These are phyloP conservation scores for Sporothrix luriei DNA, from an alignment of 2,329 filamentous ascomycete species.

Conservation along the genomic window DNA sequence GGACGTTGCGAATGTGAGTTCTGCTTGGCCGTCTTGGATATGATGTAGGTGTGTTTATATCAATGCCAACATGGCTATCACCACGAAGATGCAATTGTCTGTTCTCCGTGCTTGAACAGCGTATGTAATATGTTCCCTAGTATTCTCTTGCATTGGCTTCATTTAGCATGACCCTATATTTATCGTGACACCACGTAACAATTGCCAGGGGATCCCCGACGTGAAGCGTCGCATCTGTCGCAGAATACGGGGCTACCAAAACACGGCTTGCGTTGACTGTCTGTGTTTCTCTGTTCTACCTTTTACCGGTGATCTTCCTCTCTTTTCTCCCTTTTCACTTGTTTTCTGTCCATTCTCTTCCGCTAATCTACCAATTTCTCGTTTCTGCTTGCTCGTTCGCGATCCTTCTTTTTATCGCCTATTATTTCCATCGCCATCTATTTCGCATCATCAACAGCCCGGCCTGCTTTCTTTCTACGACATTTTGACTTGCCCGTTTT, in stretches of 20 bases:
- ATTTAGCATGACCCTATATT: background rate
- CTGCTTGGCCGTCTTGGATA: background rate
- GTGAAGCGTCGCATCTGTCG: conserved; percentile 26
- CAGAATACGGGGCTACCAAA: conserved; percentile 15
- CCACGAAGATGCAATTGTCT: background rate
- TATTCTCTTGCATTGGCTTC: background rate
- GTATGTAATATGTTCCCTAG: no score
- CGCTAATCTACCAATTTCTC: background rate
- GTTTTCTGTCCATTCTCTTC: background rate
- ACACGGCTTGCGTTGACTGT: background rate
- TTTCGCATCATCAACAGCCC: conserved; percentile 20
- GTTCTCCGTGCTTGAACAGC: background rate
- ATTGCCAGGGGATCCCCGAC: conserved; percentile 25
- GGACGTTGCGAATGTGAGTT: background rate
- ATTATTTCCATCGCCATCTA: background rate
- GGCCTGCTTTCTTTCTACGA: conserved; percentile 3
- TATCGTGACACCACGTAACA: background rate
- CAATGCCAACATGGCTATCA: background rate
- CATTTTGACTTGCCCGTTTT: background rate
- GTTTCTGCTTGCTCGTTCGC: no score
- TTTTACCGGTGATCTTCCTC: conserved; percentile 12
- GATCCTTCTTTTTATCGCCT: background rate
- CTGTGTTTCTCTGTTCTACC: conserved; percentile 1
- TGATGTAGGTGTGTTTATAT: background rate
- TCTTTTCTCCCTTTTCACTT: background rate